Conservation (phyloP, 2,329 filamentous ascomycete genomes). For the Metarhizium album region DNA sequence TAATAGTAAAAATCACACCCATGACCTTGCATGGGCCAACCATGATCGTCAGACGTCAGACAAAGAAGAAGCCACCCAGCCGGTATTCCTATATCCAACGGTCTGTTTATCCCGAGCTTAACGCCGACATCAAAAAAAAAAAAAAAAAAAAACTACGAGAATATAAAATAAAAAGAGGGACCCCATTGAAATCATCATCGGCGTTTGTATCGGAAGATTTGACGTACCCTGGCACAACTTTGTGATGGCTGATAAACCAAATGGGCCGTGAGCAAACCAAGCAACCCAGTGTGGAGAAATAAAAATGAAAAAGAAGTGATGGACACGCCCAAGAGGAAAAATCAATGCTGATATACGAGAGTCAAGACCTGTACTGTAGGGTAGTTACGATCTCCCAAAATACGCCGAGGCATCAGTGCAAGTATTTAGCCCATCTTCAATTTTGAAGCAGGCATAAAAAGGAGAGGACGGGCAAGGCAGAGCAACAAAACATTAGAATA, state of each 20-base stretch:
- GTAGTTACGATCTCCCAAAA: not conserved
- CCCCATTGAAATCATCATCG: not conserved
- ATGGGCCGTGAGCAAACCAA: not conserved
- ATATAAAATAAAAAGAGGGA: not conserved
- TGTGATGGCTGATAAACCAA: not conserved
- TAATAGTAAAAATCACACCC: not conserved
- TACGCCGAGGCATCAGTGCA: slow-evolving; percentile 1
- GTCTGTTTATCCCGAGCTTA: slow-evolving; percentile 3
- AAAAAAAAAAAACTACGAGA: not conserved
- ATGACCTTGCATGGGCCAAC: not conserved
- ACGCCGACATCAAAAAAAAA: slow-evolving; percentile 5
- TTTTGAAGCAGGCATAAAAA: not conserved
- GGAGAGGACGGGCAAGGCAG: not conserved
- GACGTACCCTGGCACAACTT: not conserved
- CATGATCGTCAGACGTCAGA: slow-evolving; percentile 1
- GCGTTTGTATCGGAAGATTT: not conserved
- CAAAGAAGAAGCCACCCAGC: slow-evolving; percentile 2
- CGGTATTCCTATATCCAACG: not conserved
- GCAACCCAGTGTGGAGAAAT: not conserved
- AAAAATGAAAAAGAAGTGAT: not conserved
- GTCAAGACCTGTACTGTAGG: not conserved
- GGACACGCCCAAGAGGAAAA: not conserved
- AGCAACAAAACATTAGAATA: no score
- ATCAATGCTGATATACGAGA: not conserved
- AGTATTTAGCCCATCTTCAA: not conserved